Conservation (phyloP, 139 green algal species). For the Raphidocelis subcapitata region DNA sequence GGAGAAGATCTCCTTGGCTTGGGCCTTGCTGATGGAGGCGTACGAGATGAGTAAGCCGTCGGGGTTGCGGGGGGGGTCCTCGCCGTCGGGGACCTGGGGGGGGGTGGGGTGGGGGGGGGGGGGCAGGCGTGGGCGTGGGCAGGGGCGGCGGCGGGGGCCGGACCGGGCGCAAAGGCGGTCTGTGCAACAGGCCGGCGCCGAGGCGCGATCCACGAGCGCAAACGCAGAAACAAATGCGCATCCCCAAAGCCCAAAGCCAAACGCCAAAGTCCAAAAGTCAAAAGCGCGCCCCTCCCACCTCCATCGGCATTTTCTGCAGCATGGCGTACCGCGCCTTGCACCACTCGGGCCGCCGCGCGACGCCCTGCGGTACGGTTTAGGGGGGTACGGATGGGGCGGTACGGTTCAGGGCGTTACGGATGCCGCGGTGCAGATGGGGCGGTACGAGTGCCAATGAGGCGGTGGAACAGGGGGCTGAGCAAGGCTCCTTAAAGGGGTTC, state of each 20-base stretch:
- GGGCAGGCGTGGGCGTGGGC: no score
- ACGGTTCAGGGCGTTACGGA: no score
- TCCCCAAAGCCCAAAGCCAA: neutral
- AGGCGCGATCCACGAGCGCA: no score
- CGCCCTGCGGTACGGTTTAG: conserved; percentile 1
- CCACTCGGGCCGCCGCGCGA: conserved; percentile 24
- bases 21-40: conserved; percentile 15
- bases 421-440: neutral
- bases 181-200: neutral
- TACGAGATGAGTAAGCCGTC: neutral
- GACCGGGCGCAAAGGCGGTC: no score
- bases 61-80: neutral
- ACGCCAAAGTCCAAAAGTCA: neutral
- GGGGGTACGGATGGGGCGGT: neutral
- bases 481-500: neutral
- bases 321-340: conserved; percentile 19
- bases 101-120: no score
- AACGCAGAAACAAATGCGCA: neutral
- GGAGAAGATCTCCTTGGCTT: conserved; percentile 30
- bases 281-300: no score
- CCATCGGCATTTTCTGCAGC: conserved; percentile 13
- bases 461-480: neutral
- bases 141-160: no score
- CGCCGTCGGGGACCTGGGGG: no score
- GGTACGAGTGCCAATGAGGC: neutral